These are phyloP conservation scores for Phialophora verrucosa DNA, from an alignment of 2,329 filamentous ascomycete genomes.

Conservation along the genomic window DNA sequence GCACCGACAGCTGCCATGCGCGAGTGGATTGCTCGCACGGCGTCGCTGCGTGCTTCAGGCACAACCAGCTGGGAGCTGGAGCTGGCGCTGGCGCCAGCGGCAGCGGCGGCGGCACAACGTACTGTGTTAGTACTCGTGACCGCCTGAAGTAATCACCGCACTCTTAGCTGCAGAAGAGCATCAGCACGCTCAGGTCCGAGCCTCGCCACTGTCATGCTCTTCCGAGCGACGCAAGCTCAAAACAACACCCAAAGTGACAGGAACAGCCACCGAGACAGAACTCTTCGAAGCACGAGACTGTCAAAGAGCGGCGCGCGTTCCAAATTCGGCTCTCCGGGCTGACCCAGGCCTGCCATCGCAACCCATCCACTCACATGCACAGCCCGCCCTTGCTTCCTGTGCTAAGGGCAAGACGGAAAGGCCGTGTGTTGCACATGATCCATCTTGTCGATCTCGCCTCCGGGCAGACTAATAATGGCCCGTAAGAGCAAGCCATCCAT, in stretches of 20 bases:
- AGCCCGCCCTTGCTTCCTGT: slow-evolving; percentile 19
- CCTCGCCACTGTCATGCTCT: slow-evolving; percentile 12
- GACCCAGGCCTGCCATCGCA: slow-evolving; percentile 26
- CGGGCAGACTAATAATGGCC: slow-evolving; percentile 21
- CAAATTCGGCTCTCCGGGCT: slow-evolving; percentile 19
- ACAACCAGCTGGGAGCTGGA: background rate
- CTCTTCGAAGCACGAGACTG: slow-evolving; percentile 27
- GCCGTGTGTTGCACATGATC: slow-evolving; percentile 24
- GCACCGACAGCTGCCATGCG: slow-evolving; percentile 15
- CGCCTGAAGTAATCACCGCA: background rate
- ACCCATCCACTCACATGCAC: slow-evolving; percentile 25
- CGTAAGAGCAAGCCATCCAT: background rate
- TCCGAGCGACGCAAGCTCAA: slow-evolving; percentile 1
- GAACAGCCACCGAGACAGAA: slow-evolving; percentile 1
- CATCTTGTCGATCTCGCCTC: slow-evolving; percentile 29
- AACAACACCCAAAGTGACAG: background rate
- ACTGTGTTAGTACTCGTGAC: background rate
- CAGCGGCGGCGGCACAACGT: background rate
- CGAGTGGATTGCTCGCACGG: slow-evolving; percentile 1
- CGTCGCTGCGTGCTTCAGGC: background rate
- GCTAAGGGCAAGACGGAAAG: slow-evolving; percentile 20
- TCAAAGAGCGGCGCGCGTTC: background rate
- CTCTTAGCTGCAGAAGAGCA: slow-evolving; percentile 6
- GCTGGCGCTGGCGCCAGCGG: background rate
- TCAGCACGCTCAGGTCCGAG: slow-evolving; percentile 21